Base-by-base conservation (phyloP, 73 alveolate genomes). In the Tetrahymena elliotti region DNA sequence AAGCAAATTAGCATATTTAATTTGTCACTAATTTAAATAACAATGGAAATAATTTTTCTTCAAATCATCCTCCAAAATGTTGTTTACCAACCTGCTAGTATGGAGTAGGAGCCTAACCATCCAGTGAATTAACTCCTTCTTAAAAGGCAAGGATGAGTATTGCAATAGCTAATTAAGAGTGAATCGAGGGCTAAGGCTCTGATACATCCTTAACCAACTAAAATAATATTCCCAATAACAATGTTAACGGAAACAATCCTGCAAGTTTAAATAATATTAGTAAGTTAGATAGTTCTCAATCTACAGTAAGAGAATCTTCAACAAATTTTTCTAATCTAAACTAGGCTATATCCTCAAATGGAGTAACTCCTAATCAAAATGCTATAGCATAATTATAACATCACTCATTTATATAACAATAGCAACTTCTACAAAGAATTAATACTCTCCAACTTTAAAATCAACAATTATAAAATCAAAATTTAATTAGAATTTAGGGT, bases 1-100 rank as follows among this genome's bases (percentile, higher is more conserved):
- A 94, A 38, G 96, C 96, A 52, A 94, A 94, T 88, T 38, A 94
- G 83, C 96, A 94, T 47, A 94, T 94, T 5, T 39, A 94, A 88
- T 94, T 94, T 31, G 36, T 94, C 35, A 22, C 96, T 0, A 41
- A 33, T 47, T 33, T 94, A 10, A 92, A 52, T 33, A 38, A 94
- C 11, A 34, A 88, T 24, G 83, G 93, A 27, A 92, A 52, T 37
- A 15, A 24, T 18, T 84, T 35, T 41, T 18, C 88, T 37, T 39
- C 95, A 16, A 68, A 68, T 10, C 88, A 68, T 16, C 88, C 88
- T 27, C 88, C 88, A n/a, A 68, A 27, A 11, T 68, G 88, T 10
- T 68, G 88, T 68, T 31, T 68, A 4, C 34, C 88, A 27, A 68
- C 88, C n/a, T 68, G 88, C 20, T 68, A 68, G n/a, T 68, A 68